phyloP scores from a whole-genome alignment of 192 early-diverging fungal species.

The Coemansia sp. region DNA sequence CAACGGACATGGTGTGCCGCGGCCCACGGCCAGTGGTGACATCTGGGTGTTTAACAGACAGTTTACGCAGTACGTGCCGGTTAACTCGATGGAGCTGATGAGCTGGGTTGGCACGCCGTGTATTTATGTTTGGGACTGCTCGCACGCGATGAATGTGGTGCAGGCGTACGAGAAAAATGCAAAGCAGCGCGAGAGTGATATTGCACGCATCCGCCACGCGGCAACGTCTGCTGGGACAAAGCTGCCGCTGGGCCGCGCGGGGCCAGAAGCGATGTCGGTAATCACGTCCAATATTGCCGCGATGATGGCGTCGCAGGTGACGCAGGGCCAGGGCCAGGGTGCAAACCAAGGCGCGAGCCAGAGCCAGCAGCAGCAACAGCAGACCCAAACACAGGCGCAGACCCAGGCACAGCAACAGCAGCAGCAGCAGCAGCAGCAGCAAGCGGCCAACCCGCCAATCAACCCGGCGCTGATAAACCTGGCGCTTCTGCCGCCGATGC shows the following conservation, averaged over 20 bases:
- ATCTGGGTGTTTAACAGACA: conserved; percentile 98
- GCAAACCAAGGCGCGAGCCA: not conserved
- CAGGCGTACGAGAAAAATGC: conserved; percentile 87
- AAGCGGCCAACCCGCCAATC: conserved; percentile 1
- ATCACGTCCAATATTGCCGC: conserved; percentile 27
- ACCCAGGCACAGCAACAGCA: conserved; percentile 11
- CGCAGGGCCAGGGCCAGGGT: not conserved
- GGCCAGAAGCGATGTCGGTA: conserved; percentile 17
- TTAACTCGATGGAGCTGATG: conserved; percentile 87
- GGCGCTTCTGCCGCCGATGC: conserved; percentile 41
- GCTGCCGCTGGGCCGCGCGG: conserved; percentile 23
- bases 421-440: conserved; percentile 9
- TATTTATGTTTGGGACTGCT: conserved; percentile 97
- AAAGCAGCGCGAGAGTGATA: conserved; percentile 78
- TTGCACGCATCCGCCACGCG: conserved; percentile 42
- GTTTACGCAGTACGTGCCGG: conserved; percentile 98
- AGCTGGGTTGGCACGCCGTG: conserved; percentile 93
- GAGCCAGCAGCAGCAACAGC: conserved; percentile 18
- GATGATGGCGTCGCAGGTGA: conserved; percentile 19
- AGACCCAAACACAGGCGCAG: not conserved
- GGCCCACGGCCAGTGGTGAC: conserved; percentile 90
- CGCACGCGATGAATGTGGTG: conserved; percentile 88
- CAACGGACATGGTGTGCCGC: conserved; percentile 98
- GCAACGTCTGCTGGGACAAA: conserved; percentile 36
- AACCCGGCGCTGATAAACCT: conserved; percentile 42